Percentiles rank a stretch among this genome's conserved stretches.
These are phyloP conservation scores for Penicillium paneum DNA, from an alignment of 2,329 filamentous ascomycete species.

Conservation along the genomic window DNA sequence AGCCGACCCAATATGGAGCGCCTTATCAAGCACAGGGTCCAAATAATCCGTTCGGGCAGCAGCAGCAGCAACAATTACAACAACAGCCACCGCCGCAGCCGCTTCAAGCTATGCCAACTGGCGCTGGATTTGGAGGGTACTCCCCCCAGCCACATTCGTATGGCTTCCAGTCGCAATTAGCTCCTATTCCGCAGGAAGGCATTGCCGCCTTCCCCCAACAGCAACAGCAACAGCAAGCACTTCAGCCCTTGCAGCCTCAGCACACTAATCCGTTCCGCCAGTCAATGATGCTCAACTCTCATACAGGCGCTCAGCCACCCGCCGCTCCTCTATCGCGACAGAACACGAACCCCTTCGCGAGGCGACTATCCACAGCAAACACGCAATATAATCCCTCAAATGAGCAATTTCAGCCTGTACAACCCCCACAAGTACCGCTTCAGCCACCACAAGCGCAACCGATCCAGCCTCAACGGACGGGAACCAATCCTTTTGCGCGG, in stretches of 20 bases:
- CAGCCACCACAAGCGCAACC: slow-evolving; percentile 38
- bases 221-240: slow-evolving; percentile 31
- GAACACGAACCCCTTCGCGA: slow-evolving; percentile 85
- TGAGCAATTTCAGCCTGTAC: slow-evolving; percentile 20
- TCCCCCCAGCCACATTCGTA: slow-evolving; percentile 64
- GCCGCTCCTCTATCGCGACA: slow-evolving; percentile 54
- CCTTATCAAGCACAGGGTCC: slow-evolving; percentile 27
- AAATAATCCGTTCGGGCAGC: slow-evolving; percentile 38
- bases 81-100: slow-evolving; percentile 42
- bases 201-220: slow-evolving; percentile 46
- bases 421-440: slow-evolving; percentile 34
- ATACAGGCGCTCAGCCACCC: slow-evolving; percentile 52
- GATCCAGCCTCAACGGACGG: slow-evolving; percentile 59
- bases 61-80: slow-evolving; percentile 15
- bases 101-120: slow-evolving; percentile 62
- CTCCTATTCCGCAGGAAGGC: slow-evolving; percentile 51
- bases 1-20: slow-evolving; percentile 20
- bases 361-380: slow-evolving; percentile 46
- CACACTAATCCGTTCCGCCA: slow-evolving; percentile 88
- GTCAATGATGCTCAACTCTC: slow-evolving; percentile 65
- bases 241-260: slow-evolving; percentile 43
- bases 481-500: slow-evolving; percentile 69
- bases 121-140: slow-evolving; percentile 81
- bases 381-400: slow-evolving; percentile 29
- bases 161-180: slow-evolving; percentile 41